Percentiles rank a stretch among this genome's conserved stretches.
These are phyloP conservation scores for Zygosaccharomyces sapae DNA, from an alignment of 1,139 yeast species.

Conservation along the genomic window DNA sequence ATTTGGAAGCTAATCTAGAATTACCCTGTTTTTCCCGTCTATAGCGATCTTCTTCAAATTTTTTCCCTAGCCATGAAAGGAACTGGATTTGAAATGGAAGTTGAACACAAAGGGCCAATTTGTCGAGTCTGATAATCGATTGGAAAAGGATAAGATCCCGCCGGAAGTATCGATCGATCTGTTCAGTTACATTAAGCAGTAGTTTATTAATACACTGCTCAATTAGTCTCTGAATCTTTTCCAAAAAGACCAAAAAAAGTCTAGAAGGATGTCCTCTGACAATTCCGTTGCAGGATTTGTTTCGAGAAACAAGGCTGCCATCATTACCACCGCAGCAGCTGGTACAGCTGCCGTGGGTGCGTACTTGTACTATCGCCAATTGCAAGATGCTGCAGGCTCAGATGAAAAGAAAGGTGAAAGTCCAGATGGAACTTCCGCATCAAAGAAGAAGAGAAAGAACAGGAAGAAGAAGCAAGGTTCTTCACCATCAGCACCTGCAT, in stretches of 20 bases:
- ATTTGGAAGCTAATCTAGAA: not conserved
- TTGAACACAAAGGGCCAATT: slow-evolving; percentile 9
- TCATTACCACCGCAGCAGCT: slow-evolving; percentile 60
- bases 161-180: slow-evolving; percentile 1
- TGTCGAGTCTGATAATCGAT: too few relatives aligned
- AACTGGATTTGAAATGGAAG: not conserved
- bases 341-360: slow-evolving; percentile 60
- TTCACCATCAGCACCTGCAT: slow-evolving; percentile 37
- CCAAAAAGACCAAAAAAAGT: not conserved
- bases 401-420: slow-evolving; percentile 17
- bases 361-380: slow-evolving; percentile 45
- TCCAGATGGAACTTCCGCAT: slow-evolving; percentile 16
- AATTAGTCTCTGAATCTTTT: not conserved
- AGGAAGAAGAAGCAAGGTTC: slow-evolving; percentile 41
- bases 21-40: slow-evolving; percentile 4
- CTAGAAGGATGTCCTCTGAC: slow-evolving; percentile 14
- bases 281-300: slow-evolving; percentile 41
- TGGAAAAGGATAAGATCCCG: slow-evolving; percentile 4
- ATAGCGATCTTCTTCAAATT: slow-evolving; percentile 2
- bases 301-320: slow-evolving; percentile 55
- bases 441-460: slow-evolving; percentile 39
- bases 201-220: not conserved
- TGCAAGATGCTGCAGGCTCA: slow-evolving; percentile 23
- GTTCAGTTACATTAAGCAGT: not conserved
- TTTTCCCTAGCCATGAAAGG: not conserved